Percentiles rank a stretch among this genome's conserved stretches.
Conservation (phyloP, 768 basidiomycete genomes). For the Lactifluus pinguis region DNA sequence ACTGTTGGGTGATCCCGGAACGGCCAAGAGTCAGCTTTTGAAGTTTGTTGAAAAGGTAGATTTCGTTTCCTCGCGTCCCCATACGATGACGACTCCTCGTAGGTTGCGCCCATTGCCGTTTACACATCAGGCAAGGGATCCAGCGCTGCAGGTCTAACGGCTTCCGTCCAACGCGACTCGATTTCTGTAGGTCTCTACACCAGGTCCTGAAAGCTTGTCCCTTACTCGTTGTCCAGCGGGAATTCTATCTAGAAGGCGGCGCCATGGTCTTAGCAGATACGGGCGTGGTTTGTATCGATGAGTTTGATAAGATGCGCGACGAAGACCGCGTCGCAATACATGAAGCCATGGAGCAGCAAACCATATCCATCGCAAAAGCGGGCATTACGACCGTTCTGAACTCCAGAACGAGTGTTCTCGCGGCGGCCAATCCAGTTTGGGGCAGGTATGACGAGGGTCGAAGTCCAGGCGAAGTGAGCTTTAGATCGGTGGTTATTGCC, state of each 20-base stretch:
- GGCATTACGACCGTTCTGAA: slow-evolving; percentile 98
- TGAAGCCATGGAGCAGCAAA: slow-evolving; percentile 99
- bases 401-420: slow-evolving; percentile 90
- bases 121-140: slow-evolving; percentile 99
- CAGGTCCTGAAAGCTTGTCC: neutral
- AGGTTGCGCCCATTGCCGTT: slow-evolving; percentile 96
- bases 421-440: slow-evolving; percentile 97
- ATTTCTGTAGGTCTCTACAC: slow-evolving; percentile 52
- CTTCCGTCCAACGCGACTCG: slow-evolving; percentile 90
- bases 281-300: slow-evolving; percentile 98
- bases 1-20: slow-evolving; percentile 94
- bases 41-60: slow-evolving; percentile 95
- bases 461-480: slow-evolving; percentile 80
- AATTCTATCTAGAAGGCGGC: slow-evolving; percentile 98
- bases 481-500: neutral
- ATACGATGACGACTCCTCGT: neutral
- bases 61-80: neutral
- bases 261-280: slow-evolving; percentile 99
- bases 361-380: slow-evolving; percentile 98
- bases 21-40: slow-evolving; percentile 94
- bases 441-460: slow-evolving; percentile 95
- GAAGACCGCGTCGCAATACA: slow-evolving; percentile 99
- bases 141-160: slow-evolving; percentile 96
- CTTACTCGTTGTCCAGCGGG: slow-evolving; percentile 47
- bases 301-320: slow-evolving; percentile 99